phyloP scores from a whole-genome alignment of 768 basidiomycete genomes.

The Russula olivacea region DNA sequence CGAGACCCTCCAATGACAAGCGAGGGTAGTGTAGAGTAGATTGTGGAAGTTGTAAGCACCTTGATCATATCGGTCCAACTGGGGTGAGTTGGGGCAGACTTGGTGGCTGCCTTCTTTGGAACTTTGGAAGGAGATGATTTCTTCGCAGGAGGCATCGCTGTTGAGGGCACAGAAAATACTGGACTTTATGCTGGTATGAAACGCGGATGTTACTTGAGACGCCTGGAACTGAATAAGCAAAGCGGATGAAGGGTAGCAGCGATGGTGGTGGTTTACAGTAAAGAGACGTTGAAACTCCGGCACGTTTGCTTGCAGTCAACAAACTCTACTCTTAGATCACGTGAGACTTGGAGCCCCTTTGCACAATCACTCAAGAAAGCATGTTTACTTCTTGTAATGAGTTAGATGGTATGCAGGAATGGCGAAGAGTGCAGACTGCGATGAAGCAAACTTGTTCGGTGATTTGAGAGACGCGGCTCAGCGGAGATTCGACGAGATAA shows the following conservation, averaged over 20 bases:
- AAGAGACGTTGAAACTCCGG: constrained; percentile 29
- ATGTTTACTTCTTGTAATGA: neutral
- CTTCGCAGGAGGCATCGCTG: constrained; percentile 36
- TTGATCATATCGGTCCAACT: constrained; percentile 78
- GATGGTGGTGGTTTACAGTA: constrained; percentile 46
- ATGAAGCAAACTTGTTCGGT: constrained; percentile 4
- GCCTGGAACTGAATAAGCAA: constrained; percentile 24
- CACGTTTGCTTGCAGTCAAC: constrained; percentile 27
- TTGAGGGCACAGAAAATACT: constrained; percentile 32
- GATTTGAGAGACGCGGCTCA: neutral
- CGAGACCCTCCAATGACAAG: constrained; percentile 21
- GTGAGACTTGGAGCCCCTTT: constrained; percentile 22
- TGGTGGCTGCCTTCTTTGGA: constrained; percentile 41
- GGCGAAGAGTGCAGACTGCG: neutral
- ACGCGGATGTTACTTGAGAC: constrained; percentile 23
- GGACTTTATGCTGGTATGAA: constrained; percentile 22
- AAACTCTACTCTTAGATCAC: constrained; percentile 28
- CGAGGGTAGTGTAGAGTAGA: constrained; percentile 9
- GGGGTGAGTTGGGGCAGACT: constrained; percentile 43
- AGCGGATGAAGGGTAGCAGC: constrained; percentile 28
- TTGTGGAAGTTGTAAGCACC: constrained; percentile 38
- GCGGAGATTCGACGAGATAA: constrained; percentile 15
- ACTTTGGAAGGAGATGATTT: constrained; percentile 45
- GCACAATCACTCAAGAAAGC: constrained; percentile 5
- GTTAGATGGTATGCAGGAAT: neutral